A percentile compares a stretch with the other conserved stretches of the same genome.
These are phyloP conservation scores for Populus alba DNA, from an alignment of 345 rosid genomes.

Conservation along the genomic window DNA sequence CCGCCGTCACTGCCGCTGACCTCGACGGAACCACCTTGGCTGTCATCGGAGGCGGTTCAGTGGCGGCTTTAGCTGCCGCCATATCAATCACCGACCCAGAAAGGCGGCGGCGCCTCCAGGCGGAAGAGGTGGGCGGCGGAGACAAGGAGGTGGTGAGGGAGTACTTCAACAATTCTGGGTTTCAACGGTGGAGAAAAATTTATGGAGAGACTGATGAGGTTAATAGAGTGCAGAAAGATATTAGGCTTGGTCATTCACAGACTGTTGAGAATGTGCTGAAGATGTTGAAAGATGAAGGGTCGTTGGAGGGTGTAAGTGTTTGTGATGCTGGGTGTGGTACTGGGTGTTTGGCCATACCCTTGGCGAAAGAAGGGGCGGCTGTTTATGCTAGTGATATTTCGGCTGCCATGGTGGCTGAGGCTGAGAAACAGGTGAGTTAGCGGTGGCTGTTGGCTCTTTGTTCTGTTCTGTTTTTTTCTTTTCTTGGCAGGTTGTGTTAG, in stretches of 20 bases:
- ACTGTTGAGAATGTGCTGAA: conserved; percentile 73
- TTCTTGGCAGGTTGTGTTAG: background rate
- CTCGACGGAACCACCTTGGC: conserved; percentile 64
- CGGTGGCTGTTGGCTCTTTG: background rate
- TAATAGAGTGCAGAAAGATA: conserved; percentile 75
- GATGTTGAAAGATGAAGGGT: conserved; percentile 71
- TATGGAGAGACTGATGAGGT: conserved; percentile 88
- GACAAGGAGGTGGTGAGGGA: conserved; percentile 92
- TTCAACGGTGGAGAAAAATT: conserved; percentile 94
- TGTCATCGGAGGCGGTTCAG: conserved; percentile 72
- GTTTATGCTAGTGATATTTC: conserved; percentile 90
- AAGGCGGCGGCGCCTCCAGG: conserved; percentile 72
- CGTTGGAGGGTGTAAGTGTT: conserved; percentile 70
- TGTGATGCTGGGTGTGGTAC: conserved; percentile 98
- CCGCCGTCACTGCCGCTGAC: conserved; percentile 45
- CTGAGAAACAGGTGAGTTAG: conserved; percentile 59
- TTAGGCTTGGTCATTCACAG: conserved; percentile 76
- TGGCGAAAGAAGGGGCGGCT: conserved; percentile 81
- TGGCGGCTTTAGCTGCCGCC: conserved; percentile 83
- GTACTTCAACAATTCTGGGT: conserved; percentile 83
- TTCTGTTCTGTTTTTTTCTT: background rate
- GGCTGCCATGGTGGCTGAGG: conserved; percentile 92
- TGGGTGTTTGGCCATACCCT: conserved; percentile 68
- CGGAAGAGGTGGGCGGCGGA: conserved; percentile 89
- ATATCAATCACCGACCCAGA: conserved; percentile 76